phyloP scores from a whole-genome alignment of 2,329 filamentous ascomycete genomes.

The Pseudocercospora fuligena region DNA sequence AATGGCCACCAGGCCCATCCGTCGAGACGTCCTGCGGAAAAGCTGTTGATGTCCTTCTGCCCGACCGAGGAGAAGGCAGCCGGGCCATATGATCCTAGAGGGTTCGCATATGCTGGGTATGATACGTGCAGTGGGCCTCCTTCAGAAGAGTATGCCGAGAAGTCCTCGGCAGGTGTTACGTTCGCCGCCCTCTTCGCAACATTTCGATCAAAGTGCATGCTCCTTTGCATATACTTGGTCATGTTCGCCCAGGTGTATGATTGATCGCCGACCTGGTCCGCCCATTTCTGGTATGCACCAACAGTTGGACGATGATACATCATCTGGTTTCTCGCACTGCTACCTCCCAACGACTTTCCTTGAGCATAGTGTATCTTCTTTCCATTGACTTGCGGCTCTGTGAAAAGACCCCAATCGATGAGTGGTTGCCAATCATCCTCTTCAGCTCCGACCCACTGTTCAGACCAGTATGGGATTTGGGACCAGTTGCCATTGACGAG shows the following conservation, averaged over 20 bases:
- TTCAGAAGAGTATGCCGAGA: constrained; percentile 24
- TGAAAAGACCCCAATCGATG: constrained; percentile 40
- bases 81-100: background rate
- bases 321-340: constrained; percentile 35
- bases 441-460: constrained; percentile 14
- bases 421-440: constrained; percentile 29
- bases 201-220: constrained; percentile 26
- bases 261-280: constrained; percentile 62
- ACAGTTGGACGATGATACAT: constrained; percentile 38
- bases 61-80: background rate
- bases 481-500: constrained; percentile 38
- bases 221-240: constrained; percentile 58
- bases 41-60: background rate
- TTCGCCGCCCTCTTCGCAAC: constrained; percentile 20
- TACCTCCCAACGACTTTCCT: constrained; percentile 38
- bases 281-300: constrained; percentile 44
- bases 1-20: constrained; percentile 26
- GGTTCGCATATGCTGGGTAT: constrained; percentile 36
- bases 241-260: constrained; percentile 64
- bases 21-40: background rate
- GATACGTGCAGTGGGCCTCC: constrained; percentile 43
- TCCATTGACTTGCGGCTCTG: constrained; percentile 34
- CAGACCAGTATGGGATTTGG: constrained; percentile 35
- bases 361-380: constrained; percentile 34
- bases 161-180: constrained; percentile 12